These are phyloP conservation scores for Daldinia sp. DNA, from an alignment of 2,329 filamentous ascomycete genomes.

Conservation along the genomic window DNA sequence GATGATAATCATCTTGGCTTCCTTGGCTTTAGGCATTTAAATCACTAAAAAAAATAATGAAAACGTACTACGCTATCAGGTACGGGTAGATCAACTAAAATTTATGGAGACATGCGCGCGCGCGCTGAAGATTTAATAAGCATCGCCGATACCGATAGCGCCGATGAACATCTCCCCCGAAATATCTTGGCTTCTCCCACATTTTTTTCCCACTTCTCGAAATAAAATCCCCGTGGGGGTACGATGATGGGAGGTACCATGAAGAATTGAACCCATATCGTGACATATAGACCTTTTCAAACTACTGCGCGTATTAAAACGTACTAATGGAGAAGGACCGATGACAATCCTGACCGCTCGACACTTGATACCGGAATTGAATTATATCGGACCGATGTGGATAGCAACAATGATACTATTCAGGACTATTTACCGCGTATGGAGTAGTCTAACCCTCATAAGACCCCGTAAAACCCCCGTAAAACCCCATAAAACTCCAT, in stretches of 20 bases:
- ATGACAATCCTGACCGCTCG: conserved; percentile 12
- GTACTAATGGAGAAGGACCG: conserved; percentile 4
- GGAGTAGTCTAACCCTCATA: not conserved
- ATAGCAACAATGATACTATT: not conserved
- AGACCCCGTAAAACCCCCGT: not conserved
- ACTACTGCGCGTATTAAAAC: not conserved
- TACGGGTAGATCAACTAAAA: too few relatives aligned
- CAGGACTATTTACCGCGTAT: not conserved
- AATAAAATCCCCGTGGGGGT: not conserved
- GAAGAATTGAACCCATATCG: not conserved
- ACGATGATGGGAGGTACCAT: not conserved
- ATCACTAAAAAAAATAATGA: too few relatives aligned
- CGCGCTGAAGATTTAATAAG: too few relatives aligned
- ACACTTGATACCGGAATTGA: conserved; percentile 21
- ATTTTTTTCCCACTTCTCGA: not conserved
- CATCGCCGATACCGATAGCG: not conserved
- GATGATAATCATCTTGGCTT: too few relatives aligned
- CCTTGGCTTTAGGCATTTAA: too few relatives aligned
- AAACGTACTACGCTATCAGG: too few relatives aligned
- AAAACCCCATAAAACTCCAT: not conserved
- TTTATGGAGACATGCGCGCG: too few relatives aligned
- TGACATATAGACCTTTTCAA: not conserved
- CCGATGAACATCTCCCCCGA: not conserved
- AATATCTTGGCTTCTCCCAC: not conserved
- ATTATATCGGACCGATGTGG: conserved; percentile 34